Evolutionary conservation across 345 rosid genomes (phyloP).

Genomic region (Angophora floribunda): DNA sequence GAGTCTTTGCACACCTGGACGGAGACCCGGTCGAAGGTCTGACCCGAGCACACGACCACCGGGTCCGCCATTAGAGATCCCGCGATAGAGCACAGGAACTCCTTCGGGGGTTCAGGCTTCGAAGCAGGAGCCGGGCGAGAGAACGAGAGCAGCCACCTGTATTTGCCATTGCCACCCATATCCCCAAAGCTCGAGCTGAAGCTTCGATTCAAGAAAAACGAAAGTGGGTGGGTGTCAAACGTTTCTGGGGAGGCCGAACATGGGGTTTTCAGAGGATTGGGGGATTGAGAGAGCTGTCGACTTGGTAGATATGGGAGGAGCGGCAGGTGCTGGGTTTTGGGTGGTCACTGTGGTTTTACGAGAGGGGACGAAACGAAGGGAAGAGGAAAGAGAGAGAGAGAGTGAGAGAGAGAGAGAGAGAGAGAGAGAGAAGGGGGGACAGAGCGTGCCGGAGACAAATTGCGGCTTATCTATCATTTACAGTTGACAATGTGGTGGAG

Average conservation of each 20-base stretch:
- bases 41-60: conserved; percentile 79
- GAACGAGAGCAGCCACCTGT: conserved; percentile 58
- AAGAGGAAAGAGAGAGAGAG: not conserved
- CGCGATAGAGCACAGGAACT: conserved; percentile 66
- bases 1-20: conserved; percentile 57
- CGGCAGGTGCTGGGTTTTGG: not conserved
- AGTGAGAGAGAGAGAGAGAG: not conserved
- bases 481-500: not conserved
- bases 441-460: not conserved
- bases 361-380: not conserved
- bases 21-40: conserved; percentile 61
- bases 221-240: not conserved
- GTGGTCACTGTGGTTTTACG: not conserved
- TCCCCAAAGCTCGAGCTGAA: not conserved
- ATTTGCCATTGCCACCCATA: conserved; percentile 8
- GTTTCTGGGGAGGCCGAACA: not conserved
- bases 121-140: conserved; percentile 16
- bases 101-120: conserved; percentile 36
- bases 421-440: not conserved
- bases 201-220: not conserved
- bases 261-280: not conserved
- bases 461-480: not conserved
- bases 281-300: not conserved
- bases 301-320: not conserved
- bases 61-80: conserved; percentile 72